Conservation (phyloP, 768 basidiomycete genomes). For the Tricholoma bakamatsutake region DNA sequence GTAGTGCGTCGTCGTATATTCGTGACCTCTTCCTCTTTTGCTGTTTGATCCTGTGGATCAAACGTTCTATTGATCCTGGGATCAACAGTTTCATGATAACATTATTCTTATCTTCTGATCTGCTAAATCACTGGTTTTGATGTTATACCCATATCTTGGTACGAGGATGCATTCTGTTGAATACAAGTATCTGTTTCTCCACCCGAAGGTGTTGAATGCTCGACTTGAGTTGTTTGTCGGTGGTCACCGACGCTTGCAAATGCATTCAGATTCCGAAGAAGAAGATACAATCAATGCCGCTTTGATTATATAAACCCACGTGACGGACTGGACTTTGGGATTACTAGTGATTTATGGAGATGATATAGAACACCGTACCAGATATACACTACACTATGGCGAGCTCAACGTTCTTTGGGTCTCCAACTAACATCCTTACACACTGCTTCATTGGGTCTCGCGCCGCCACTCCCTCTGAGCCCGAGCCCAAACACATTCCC, state of each 20-base stretch:
- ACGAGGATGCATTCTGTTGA: not conserved
- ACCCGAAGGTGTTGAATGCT: too few species aligned
- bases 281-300: too few species aligned
- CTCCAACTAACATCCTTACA: constrained; percentile 3
- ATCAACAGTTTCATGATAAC: constrained; percentile 1
- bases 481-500: constrained; percentile 35
- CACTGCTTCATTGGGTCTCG: constrained; percentile 10
- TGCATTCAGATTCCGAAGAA: too few species aligned
- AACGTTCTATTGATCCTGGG: constrained; percentile 3
- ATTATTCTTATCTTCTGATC: not conserved
- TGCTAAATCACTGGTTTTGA: not conserved
- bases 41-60: constrained; percentile 4
- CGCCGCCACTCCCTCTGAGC: constrained; percentile 11
- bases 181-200: not conserved
- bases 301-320: too few species aligned
- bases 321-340: too few species aligned
- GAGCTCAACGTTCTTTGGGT: not conserved
- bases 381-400: not conserved
- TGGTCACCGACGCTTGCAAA: too few species aligned
- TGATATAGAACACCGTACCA: not conserved
- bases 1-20: not conserved
- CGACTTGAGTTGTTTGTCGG: too few species aligned
- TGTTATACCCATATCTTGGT: constrained; percentile 2
- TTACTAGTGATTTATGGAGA: not conserved
- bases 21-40: not conserved